phyloP scores from a whole-genome alignment of 2,329 filamentous ascomycete genomes.

The Chaetomium globosum region DNA sequence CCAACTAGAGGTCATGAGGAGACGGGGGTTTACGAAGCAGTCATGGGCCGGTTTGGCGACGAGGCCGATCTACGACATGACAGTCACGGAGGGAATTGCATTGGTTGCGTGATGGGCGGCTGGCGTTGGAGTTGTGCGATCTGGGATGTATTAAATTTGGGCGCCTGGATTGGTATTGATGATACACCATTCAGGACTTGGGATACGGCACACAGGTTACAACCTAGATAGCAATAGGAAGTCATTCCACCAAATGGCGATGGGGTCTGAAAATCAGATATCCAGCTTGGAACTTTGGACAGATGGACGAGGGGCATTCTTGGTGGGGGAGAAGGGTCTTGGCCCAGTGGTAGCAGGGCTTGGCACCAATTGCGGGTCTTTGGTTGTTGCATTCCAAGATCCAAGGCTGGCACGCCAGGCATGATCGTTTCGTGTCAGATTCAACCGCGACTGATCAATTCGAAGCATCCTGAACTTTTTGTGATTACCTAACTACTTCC shows the following conservation, averaged over 20 bases:
- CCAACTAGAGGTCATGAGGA: constrained; percentile 60
- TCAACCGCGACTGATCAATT: neutral
- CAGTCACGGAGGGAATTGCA: constrained; percentile 29
- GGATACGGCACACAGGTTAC: constrained; percentile 27
- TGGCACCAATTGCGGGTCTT: neutral
- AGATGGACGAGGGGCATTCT: neutral
- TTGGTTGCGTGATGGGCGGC: constrained; percentile 30
- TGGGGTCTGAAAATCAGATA: neutral
- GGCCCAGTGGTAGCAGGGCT: neutral
- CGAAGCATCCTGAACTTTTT: neutral
- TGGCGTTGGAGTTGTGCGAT: constrained; percentile 38
- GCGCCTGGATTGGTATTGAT: constrained; percentile 29
- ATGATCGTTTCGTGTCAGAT: constrained; percentile 5
- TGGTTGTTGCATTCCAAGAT: neutral
- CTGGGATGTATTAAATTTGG: constrained; percentile 34
- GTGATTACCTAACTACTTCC: neutral
- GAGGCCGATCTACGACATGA: constrained; percentile 20
- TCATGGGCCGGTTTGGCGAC: constrained; percentile 26
- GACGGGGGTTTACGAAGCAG: constrained; percentile 9
- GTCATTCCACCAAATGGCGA: constrained; percentile 8
- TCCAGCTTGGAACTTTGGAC: neutral
- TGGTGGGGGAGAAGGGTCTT: neutral
- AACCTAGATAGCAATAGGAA: constrained; percentile 24
- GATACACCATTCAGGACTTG: constrained; percentile 29
- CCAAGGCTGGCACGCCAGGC: neutral